Base-by-base conservation (phyloP, 768 basidiomycete species). In the Xerocomellus dryophilus region DNA sequence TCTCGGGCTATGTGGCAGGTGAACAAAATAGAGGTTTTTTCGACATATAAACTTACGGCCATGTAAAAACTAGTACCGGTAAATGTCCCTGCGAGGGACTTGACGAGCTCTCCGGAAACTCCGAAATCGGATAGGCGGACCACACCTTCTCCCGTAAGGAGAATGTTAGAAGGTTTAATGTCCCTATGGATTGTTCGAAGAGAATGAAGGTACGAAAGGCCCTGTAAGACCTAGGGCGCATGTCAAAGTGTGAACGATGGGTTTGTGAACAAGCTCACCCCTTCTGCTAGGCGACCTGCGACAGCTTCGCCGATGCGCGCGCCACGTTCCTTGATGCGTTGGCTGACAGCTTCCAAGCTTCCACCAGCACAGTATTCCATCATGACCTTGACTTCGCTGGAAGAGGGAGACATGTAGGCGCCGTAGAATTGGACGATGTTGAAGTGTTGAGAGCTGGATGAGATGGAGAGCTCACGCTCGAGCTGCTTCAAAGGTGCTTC, bases 1-100 rank as follows among this genome's bases (percentile, higher is more conserved):
- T 87, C 72, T 98, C 96, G 45, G 96, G 96, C 90, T 93, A 59
- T 48, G 58, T 36, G 51, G 43, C 29, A 20, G 44, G 18, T 66
- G 42, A 66, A 38, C 17, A 27, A 50, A 11, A 36, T 5, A 8
- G 7, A 8, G 4, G 27, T 7, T 35, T n/a, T 18, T 31, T 31
- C 5, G 10, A 40, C 4, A 12, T 40, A 46, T 21, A 20, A 27
- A 83, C 95, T 71, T 65, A 98, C 96, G 60, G 97, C 95, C 96
- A 98, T 98, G 73, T 98, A 99, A 61, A 91, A 89, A 67, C 93
- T 93, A 41, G 96, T 98, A 7, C 97, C 97, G 1, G 96, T 98
- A 67, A 98, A 98, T 1, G 97, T 98, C 50, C 90, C 91, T 15
- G 97, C 97, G 58, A 90, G 72, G 47, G 90, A 93, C 65, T 89